Evolutionary conservation across 2,329 filamentous ascomycete genomes (phyloP), one percentile per base, ranked within the genome.

Genomic region (Cladosporium sp.): DNA sequence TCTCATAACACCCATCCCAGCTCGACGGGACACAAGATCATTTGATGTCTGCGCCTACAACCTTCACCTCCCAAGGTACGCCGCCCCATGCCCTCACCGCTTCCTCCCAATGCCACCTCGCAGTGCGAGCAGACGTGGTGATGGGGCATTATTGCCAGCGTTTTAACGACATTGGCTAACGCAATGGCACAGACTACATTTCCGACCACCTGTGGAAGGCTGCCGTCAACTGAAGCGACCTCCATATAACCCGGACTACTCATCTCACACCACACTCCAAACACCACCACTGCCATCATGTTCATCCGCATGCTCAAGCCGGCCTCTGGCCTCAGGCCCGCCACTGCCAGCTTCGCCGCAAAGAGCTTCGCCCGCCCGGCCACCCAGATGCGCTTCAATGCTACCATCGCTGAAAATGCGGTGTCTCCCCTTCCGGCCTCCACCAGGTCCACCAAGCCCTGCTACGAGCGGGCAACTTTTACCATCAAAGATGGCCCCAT

Each of bases 401-500:
- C 86, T 61, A 87, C 86, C 45, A 83, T 88, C 60, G 81, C 85
- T 66, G 55, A 57, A 7, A 84, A 83, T 66, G 90, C 85, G 76
- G 85, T 83, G 70, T 84, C 86, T 69, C 84, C 89, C 68, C 79
- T 83, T 66, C 86, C 88, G 78, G 77, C 79, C 62, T 75, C 80
- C 62, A 80, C 80, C 64, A 65, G 65, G 55, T 64, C 66, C 17
- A 81, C 84, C 61, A 91, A 87, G 63, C 85, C 85, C 61, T 83
- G 85, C 45, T 83, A 83, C 69, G 88, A 91, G 68, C 83, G 90
- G 68, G 94, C 94, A 62, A 97, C 94, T 59, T 90, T 99, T 71
- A 97, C 93, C 63, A 96, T 99, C 75, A 70, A 91, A 86, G 91
- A 96, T 78, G 94, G 94, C 61, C 94, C 94, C 44, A 88, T 97